Conservation (phyloP, 1,139 yeast species). For the Protomyces macrosporus region DNA sequence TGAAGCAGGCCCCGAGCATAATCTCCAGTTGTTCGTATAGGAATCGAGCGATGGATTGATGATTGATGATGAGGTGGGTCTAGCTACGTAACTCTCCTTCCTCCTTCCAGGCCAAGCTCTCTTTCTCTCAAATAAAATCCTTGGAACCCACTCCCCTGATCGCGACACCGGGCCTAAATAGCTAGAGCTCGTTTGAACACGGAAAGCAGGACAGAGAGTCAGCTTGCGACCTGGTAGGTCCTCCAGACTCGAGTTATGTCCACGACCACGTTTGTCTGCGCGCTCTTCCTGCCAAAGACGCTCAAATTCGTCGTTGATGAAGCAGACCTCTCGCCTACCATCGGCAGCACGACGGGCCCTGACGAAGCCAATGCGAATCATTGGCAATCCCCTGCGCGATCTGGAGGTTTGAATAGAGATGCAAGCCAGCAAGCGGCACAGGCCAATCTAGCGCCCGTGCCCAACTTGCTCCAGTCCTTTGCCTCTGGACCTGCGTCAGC, state of each 20-base stretch:
- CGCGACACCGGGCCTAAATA: no score
- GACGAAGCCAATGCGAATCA: neutral
- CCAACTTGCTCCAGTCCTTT: constrained; percentile 14
- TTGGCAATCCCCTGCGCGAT: neutral
- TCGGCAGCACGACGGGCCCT: neutral
- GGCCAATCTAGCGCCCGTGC: neutral
- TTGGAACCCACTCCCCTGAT: no score
- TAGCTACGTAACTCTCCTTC: no score
- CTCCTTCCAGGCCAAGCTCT: no score
- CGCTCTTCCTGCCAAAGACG: constrained; percentile 16
- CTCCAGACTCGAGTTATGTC: neutral
- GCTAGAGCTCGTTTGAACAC: no score
- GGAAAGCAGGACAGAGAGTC: no score
- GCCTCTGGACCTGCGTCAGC: neutral
- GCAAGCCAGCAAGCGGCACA: neutral
- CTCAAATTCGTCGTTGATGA: constrained; percentile 5
- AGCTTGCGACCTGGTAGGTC: neutral
- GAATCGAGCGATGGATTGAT: no score
- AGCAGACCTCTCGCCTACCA: neutral
- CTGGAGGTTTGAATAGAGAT: neutral
- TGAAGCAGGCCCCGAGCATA: neutral
- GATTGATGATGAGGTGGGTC: no score
- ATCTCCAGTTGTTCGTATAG: neutral
- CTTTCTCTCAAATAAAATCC: no score
- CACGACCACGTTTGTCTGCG: constrained; percentile 10